Base-by-base conservation (phyloP, 345 rosid genomes). In the Mallotus nudiflorus region DNA sequence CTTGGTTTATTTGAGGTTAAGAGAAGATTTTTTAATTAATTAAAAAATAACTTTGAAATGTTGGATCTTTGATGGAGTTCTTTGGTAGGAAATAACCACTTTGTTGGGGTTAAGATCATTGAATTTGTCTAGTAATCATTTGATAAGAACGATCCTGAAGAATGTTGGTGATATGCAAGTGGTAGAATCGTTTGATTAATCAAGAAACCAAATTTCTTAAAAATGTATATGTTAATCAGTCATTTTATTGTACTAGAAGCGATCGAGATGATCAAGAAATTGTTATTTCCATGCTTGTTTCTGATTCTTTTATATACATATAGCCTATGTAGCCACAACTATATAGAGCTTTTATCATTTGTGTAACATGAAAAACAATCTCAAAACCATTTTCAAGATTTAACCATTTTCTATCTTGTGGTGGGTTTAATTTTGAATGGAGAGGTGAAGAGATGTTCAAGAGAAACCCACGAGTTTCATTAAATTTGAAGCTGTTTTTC, bases 1-100 rank as follows among this genome's bases (percentile, higher is more conserved):
- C 82, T 89, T 89, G 52, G 93, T 88, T 76, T 82, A 89, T 68
- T 79, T 85, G 64, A 86, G 74, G 68, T 83, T 83, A 9, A 86
- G 86, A 50, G 51, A 55, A 55, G 78, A n/a, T n/a, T n/a, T n/a
- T n/a, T n/a, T n/a, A n/a, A n/a, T n/a, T n/a, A n/a, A n/a, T n/a
- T n/a, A n/a, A n/a, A n/a, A n/a, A n/a, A n/a, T n/a, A n/a, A n/a
- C n/a, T n/a, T n/a, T n/a, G n/a, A n/a, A n/a, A n/a, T n/a, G n/a
- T n/a, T n/a, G n/a, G n/a, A n/a, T n/a, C n/a, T n/a, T n/a, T n/a
- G n/a, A n/a, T n/a, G n/a, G n/a, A n/a, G n/a, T n/a, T n/a, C n/a
- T n/a, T n/a, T n/a, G n/a, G n/a, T n/a, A 16, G 2, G 53, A 63
- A 27, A 1, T 63, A 63, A 63, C 67, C 13, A 14, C 37, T 63